Percentiles rank a stretch among this genome's conserved stretches.
Conservation (phyloP, 805 yeast species). For the Candida manassasensis region DNA sequence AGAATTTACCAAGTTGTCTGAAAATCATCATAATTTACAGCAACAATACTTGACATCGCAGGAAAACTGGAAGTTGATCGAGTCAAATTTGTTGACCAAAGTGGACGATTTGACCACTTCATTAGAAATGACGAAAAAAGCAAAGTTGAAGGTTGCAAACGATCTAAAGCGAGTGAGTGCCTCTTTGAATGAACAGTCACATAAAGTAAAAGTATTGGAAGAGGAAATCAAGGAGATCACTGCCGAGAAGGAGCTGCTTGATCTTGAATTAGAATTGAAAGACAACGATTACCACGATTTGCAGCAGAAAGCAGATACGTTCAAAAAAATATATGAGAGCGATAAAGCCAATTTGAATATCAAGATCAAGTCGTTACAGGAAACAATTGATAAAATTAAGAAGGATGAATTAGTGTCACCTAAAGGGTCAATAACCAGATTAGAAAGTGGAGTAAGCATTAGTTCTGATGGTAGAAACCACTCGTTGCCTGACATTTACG, state of each 20-base stretch:
- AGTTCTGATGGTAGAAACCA: neutral
- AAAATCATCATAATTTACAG: slow-evolving; percentile 55
- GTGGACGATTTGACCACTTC: slow-evolving; percentile 30
- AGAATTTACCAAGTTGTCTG: slow-evolving; percentile 38
- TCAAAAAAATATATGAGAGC: slow-evolving; percentile 25
- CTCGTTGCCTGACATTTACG: neutral
- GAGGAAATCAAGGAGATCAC: slow-evolving; percentile 22
- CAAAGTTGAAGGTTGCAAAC: slow-evolving; percentile 23
- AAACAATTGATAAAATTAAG: slow-evolving; percentile 13
- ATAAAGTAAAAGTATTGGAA: slow-evolving; percentile 13
- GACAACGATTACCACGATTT: slow-evolving; percentile 13
- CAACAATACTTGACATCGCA: slow-evolving; percentile 70
- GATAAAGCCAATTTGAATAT: slow-evolving; percentile 25
- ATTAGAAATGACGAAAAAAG: slow-evolving; percentile 26
- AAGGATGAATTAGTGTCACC: slow-evolving; percentile 3
- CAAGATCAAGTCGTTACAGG: slow-evolving; percentile 20
- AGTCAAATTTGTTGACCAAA: slow-evolving; percentile 55
- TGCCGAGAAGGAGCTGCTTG: slow-evolving; percentile 21
- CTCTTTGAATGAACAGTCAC: slow-evolving; percentile 11
- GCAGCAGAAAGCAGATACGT: slow-evolving; percentile 25
- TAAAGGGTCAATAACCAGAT: slow-evolving; percentile 1
- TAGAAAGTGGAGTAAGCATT: slow-evolving; percentile 1
- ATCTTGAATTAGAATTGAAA: slow-evolving; percentile 17
- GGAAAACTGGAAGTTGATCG: slow-evolving; percentile 80
- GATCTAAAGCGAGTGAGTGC: slow-evolving; percentile 29